Base-by-base conservation (phyloP, 768 basidiomycete genomes). In the Serendipita sp. region DNA sequence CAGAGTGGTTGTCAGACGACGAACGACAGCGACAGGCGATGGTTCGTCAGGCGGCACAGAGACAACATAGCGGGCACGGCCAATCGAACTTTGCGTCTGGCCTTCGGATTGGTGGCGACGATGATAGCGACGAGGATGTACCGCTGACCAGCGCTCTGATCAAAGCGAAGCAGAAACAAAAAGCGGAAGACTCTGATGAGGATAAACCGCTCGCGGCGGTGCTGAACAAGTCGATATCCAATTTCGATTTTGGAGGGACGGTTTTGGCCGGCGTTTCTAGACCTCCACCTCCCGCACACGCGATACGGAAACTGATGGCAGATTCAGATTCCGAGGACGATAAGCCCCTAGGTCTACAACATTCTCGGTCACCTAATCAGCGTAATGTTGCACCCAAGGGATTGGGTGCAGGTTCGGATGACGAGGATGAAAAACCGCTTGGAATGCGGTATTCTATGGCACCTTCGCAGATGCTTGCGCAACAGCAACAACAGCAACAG, bases 401-500 rank as follows among this genome's bases (percentile, higher is more conserved):
- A n/a, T 63, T 28, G 24, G 45, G 24, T 24, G 24, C 24, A 24
- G 24, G 18, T 37, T 45, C 35, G 30, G 54, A 44, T 28, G 58
- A 63, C 38, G 65, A 66, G 24, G 65, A 66, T 24, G 65, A 65
- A 69, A 76, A 75, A 64, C 88, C 88, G 3, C 76, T 89, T 30
- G 88, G 80, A 2, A 74, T 86, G 66, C 58, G 65, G n/a, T 63
- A 63, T 60, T 60, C 65, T 28, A 44, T 63, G 34, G 65, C 65
- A 7, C 45, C 60, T 13, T 58, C 58, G 34, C 54, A 60, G 56
- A 54, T 58, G 65, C 45, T 60, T 37, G 56, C 4, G 8, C 87
- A 88, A 70, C 87, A 87, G 11, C 86, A 89, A 68, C 89, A 91
- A 68, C 86, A 89, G 69, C 83, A 86, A 64, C 81, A 82, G 67